Evolutionary conservation across 169 alveolate genomes (phyloP), one percentile per base, ranked within the genome.

Genomic region (Cryptosporidium baileyi): DNA sequence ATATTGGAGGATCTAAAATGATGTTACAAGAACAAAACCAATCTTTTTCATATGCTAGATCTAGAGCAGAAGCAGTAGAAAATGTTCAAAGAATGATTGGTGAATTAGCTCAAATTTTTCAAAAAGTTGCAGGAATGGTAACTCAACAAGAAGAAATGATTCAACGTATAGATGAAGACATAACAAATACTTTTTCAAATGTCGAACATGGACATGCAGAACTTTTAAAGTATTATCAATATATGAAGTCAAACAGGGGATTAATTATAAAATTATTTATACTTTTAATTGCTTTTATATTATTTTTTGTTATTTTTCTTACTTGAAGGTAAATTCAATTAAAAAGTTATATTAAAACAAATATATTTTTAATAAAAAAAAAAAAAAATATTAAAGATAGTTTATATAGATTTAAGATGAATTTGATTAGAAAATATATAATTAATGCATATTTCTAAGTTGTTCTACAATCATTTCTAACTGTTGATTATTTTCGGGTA

Each of bases 61-160:
- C 85, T 9, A 74, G 85, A 34, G 85, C 85, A 1, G 85, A 89
- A 88, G 92, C 92, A n/a, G 89, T 89, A 6, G 92, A 89, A 22
- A 89, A 89, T 43, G 90, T 89, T 17, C 92, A 89, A 79, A 52
- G 90, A 34, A 85, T 82, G 47, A 89, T 89, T 38, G 90, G 89
- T 6, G 92, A 89, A 62, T 52, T 80, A 28, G 92, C 90, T 45
- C 88, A 67, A 41, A 82, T 89, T 1, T 89, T 89, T 52, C 92
- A 89, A 24, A 61, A 89, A 45, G 92, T 89, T 41, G 92, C 92
- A 7, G 67, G 88, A 43, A 80, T 89, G 89, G 89, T 89, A 19
- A 40, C 90, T 7, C 89, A 82, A 28, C 92, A 89, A 63, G 92
- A 82, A 44, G 92, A 89, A 38, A 89, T 89, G 92, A 82, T 89